Evolutionary conservation across 176 grass and related monocot species (phyloP).

Genomic region (Lolium perenne): DNA sequence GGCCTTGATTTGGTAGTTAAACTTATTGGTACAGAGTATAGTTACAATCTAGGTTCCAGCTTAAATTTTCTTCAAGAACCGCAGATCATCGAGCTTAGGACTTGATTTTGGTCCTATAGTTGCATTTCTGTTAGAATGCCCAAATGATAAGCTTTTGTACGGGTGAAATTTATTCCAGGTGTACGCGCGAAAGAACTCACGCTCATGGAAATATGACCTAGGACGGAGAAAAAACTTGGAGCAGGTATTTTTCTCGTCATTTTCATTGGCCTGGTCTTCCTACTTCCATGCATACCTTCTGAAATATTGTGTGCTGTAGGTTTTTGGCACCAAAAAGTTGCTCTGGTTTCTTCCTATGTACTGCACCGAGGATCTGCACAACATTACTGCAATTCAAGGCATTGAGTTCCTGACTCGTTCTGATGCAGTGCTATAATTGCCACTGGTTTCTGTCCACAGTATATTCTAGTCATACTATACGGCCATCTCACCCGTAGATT

Average conservation of each 20-base stretch:
- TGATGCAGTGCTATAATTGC: constrained; percentile 47
- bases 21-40: neutral
- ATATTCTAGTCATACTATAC: constrained; percentile 3
- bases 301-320: constrained; percentile 47
- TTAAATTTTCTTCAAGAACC: neutral
- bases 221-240: constrained; percentile 88
- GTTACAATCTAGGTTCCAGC: constrained; percentile 1
- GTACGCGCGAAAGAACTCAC: constrained; percentile 68
- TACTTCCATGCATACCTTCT: neutral
- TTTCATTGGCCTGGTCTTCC: neutral
- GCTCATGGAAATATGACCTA: constrained; percentile 75
- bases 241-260: constrained; percentile 50
- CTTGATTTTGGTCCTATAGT: neutral
- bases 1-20: constrained; percentile 22
- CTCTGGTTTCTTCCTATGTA: constrained; percentile 86
- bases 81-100: neutral
- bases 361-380: constrained; percentile 71
- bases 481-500: constrained; percentile 22
- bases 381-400: constrained; percentile 66
- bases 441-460: neutral
- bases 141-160: constrained; percentile 23
- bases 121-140: constrained; percentile 6
- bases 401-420: constrained; percentile 74
- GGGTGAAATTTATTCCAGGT: constrained; percentile 55
- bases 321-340: constrained; percentile 82